Percentiles rank a stretch among this genome's conserved stretches.
Conservation (phyloP, 148 eudicot species). For the Amaranthus hypochondriacus region DNA sequence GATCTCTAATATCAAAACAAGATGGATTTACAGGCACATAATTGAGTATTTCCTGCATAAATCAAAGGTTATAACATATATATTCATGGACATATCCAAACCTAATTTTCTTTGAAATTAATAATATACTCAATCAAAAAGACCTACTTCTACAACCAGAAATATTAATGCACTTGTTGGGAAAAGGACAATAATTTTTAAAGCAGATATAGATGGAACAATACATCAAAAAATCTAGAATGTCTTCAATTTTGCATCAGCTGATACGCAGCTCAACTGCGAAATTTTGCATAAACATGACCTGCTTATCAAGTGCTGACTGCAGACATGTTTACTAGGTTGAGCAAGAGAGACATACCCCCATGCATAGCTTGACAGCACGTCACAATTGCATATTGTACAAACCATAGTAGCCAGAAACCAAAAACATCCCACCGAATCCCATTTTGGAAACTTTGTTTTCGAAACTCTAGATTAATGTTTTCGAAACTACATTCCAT, state of each 20-base stretch:
- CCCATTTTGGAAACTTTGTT: too few species aligned
- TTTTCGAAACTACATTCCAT: too few species aligned
- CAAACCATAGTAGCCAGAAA: too few species aligned
- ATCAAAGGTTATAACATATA: not conserved
- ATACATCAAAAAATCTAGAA: not conserved
- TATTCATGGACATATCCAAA: too few species aligned
- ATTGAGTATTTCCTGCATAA: slow-evolving; percentile 35
- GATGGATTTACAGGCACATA: not conserved
- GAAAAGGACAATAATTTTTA: too few species aligned
- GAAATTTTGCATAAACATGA: not conserved
- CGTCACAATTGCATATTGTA: not conserved
- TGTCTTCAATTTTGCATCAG: not conserved
- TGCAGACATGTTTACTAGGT: not conserved
- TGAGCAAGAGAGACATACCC: not conserved
- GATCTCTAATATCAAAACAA: slow-evolving; percentile 41
- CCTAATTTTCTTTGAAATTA: not conserved
- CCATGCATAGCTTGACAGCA: not conserved
- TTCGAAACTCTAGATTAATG: too few species aligned
- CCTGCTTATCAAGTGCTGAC: not conserved
- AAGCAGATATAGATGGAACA: slow-evolving; percentile 6
- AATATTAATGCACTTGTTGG: not conserved
- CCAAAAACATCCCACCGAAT: too few species aligned
- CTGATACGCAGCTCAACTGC: not conserved
- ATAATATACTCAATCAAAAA: not conserved
- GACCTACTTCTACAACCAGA: not conserved